Base-by-base conservation (phyloP, 495 filamentous ascomycete genomes). In the Podospora appendiculata region DNA sequence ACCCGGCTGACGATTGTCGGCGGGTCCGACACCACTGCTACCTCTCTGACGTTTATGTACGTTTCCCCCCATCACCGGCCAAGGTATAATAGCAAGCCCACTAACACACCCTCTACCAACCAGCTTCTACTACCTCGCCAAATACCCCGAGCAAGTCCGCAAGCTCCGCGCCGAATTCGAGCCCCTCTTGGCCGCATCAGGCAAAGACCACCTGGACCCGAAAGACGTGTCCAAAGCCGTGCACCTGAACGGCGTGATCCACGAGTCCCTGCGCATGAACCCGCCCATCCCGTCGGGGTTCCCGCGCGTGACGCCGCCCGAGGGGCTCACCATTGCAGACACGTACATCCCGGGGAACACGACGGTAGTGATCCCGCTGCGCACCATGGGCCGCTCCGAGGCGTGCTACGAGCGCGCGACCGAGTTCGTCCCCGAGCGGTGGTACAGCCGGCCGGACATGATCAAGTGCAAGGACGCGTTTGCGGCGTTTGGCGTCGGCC, bases 241-340 rank as follows among this genome's bases (percentile, higher is more conserved):
- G 12, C 52, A 66, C 42, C 57, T 68, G n/a, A 63, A 68, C 55
- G 65, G 60, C 9, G 59, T 68, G 10, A 55, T 68, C 9, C 60
- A 64, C 41, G 65, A 68, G 47, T 60, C 58, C 8, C 41, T 68
- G 12, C 58, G 65, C 2, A 58, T 68, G 38, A 48, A 51, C 11
- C 54, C 54, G 32, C 59, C 62, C 54, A 11, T 58, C 52, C 17
- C 56, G 45, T 19, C 55, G 42, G 32, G 52, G 40, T 32, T 52
- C 43, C 54, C 62, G 1, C 62, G 64, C 44, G 50, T 48, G 17
- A 60, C 64, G 2, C 65, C 62, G 0, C 54, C 45, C 9, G 62
- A 59, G 12, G 63, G 64, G 6, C 62, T 82, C 25, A 66, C 72
- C 0, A 61, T 85, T 1, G 69, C 75, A 32, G 82, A 79, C 14